These are phyloP conservation scores for Colletotrichum chlorophyti DNA, from an alignment of 2,329 filamentous ascomycete genomes.

Conservation along the genomic window DNA sequence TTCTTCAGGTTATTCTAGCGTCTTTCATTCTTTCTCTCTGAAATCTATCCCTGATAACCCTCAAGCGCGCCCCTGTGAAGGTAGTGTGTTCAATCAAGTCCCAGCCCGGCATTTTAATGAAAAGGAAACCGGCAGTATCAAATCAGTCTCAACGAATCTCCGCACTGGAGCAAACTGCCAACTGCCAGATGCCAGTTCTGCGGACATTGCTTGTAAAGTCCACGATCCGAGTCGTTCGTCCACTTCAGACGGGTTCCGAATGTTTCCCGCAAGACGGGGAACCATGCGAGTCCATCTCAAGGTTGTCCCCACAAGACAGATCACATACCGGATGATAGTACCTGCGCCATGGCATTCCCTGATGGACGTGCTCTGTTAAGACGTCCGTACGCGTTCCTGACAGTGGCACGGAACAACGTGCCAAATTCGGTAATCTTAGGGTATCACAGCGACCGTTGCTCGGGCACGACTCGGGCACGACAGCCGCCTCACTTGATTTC, in stretches of 20 bases:
- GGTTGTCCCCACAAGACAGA: background rate
- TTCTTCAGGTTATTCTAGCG: too few species aligned
- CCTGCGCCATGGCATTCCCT: background rate
- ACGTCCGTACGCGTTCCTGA: background rate
- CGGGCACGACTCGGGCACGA: too few species aligned
- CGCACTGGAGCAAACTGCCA: background rate
- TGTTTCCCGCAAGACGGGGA: background rate
- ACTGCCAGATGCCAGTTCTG: background rate
- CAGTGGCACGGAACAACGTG: background rate
- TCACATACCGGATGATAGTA: constrained; percentile 1
- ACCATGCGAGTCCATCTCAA: background rate
- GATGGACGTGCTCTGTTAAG: background rate
- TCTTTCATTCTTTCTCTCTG: too few species aligned
- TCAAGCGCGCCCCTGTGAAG: too few species aligned
- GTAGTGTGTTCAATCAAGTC: too few species aligned
- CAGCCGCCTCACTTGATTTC: too few species aligned
- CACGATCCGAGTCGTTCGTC: background rate
- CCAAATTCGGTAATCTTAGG: background rate
- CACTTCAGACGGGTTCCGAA: background rate
- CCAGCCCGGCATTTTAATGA: too few species aligned
- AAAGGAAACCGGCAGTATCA: too few species aligned
- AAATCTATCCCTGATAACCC: too few species aligned
- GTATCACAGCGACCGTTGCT: constrained; percentile 3
- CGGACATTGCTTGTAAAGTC: background rate
- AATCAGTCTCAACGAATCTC: background rate